Base-by-base conservation (phyloP, 352 stramenopile species). In the Phytophthora boehmeriae region DNA sequence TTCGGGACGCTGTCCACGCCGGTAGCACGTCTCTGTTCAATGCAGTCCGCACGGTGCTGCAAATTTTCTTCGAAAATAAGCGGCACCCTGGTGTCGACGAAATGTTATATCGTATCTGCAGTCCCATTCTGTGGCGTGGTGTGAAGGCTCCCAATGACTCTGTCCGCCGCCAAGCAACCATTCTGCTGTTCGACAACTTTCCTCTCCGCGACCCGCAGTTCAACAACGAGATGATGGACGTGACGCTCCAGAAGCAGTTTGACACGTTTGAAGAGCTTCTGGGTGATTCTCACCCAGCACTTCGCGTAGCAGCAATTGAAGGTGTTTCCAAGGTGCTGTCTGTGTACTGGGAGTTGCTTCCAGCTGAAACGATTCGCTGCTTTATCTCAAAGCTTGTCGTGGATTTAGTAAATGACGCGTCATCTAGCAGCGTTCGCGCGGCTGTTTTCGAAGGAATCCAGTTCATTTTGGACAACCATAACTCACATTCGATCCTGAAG, bases 31-130 rank as follows among this genome's bases (percentile, higher is more conserved):
- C 78, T 20, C 57, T 94, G 2, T 96, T 92, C 47, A 78, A 81
- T 30, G 79, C 76, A 1, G 70, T 91, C 23, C 78, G 83, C 1
- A 70, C 76, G 8, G 70, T 96, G 34, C 63, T 96, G 23, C 81
- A 90, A 34, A 86, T 93, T 35, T 96, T 95, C 57, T 94, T 92
- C 42, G 85, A 93, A 28, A 92, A 92, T 72, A 96, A 96, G 39
- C 76, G 81, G 5, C 85, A 92, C 53, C 73, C 73, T 17, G 86
- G 83, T 27, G 83, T 94, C 0, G 87, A 96, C 25, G 82, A 93
- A 42, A 93, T 94, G 87, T 74, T 96, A 5, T 93, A 89, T 46
- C 80, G 80, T 6, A 81, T 91, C 14, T 90, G 77, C n/a, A 92
- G 86, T 39, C 87, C 87, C 8, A 92, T 96, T 44, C 48, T 96